Conservation (phyloP, 441 rosid species). For the Populus hybrid region DNA sequence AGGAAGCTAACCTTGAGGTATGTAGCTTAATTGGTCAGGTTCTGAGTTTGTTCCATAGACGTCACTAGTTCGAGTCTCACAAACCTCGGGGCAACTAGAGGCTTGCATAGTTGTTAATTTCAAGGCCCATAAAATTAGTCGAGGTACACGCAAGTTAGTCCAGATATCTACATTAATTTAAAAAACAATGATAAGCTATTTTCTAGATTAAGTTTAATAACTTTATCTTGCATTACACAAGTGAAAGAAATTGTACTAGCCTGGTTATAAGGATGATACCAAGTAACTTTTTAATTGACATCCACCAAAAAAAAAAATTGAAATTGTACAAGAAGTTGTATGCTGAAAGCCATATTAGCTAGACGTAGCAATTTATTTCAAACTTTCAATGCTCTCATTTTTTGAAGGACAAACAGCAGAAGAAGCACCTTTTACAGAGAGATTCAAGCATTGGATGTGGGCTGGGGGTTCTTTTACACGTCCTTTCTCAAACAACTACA, state of each 20-base stretch:
- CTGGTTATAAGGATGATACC: too few species aligned
- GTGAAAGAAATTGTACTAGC: too few species aligned
- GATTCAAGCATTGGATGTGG: neutral
- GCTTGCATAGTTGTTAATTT: too few species aligned
- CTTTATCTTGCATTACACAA: neutral
- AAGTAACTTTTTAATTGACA: too few species aligned
- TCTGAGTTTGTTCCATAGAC: too few species aligned
- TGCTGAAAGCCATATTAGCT: neutral
- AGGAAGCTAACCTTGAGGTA: too few species aligned
- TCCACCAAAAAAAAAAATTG: too few species aligned
- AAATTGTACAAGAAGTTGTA: neutral
- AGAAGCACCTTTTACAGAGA: neutral
- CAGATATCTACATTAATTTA: accelerated
- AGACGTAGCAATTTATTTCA: neutral
- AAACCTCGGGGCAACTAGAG: too few species aligned
- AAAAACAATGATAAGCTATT: too few species aligned
- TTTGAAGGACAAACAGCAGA: neutral
- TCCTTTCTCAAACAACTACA: neutral
- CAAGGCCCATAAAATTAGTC: accelerated
- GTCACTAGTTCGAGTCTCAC: too few species aligned
- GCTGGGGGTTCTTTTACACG: neutral
- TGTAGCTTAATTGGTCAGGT: too few species aligned
- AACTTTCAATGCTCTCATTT: neutral
- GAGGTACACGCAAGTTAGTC: accelerated
- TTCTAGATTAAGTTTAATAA: too few species aligned